Percentiles rank a stretch among this genome's conserved stretches.
These are phyloP conservation scores for Lotus japonicus DNA, from an alignment of 306 rosid species.

Conservation along the genomic window DNA sequence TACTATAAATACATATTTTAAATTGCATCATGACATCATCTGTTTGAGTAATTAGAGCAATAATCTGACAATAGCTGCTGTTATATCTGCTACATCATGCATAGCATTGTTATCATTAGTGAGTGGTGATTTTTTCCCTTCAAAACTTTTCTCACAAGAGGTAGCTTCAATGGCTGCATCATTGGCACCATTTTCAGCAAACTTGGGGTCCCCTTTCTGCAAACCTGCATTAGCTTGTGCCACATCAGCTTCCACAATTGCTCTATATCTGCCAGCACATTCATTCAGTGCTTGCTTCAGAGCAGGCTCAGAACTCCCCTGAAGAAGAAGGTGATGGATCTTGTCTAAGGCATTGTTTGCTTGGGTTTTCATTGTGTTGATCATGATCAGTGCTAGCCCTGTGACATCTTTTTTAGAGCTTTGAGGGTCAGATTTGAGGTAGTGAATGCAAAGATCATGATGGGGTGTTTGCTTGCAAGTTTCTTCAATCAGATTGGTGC, in stretches of 20 bases:
- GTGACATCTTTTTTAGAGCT: conserved; percentile 23
- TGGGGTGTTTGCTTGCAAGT: conserved; percentile 48
- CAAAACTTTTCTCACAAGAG: conserved; percentile 28
- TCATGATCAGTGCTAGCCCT: conserved; percentile 35
- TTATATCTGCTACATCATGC: conserved; percentile 19
- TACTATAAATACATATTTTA: not conserved
- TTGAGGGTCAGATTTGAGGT: conserved; percentile 27
- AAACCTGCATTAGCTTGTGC: conserved; percentile 36
- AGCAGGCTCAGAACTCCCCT: not conserved
- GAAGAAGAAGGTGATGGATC: conserved; percentile 15
- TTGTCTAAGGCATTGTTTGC: conserved; percentile 10
- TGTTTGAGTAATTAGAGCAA: conserved; percentile 25
- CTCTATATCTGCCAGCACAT: conserved; percentile 20
- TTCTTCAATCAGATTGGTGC: conserved; percentile 19
- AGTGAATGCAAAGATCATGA: conserved; percentile 18
- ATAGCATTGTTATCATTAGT: conserved; percentile 14
- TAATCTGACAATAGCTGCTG: conserved; percentile 31
- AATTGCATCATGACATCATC: not conserved
- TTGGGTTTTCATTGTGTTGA: conserved; percentile 9
- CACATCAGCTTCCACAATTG: conserved; percentile 27
- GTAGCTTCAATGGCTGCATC: conserved; percentile 31
- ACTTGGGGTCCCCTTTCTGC: conserved; percentile 26
- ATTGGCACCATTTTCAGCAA: conserved; percentile 30
- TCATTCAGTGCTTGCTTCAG: not conserved
- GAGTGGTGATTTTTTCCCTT: conserved; percentile 27